Conservation (phyloP, 2,329 filamentous ascomycete species). For the Colletotrichum sp. region DNA sequence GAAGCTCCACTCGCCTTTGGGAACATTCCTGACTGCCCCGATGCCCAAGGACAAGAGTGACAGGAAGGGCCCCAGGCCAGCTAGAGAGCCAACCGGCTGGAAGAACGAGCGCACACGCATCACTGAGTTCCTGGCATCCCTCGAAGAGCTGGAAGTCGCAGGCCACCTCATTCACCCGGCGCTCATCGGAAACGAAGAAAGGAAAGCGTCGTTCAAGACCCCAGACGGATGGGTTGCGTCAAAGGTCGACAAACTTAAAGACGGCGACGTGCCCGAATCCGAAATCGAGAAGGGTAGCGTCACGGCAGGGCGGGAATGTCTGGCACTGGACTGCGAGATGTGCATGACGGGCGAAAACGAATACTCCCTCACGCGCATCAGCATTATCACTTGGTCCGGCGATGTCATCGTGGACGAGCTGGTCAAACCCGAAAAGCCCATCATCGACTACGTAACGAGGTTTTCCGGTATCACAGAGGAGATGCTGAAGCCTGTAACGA, state of each 20-base stretch:
- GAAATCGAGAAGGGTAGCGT: slow-evolving; percentile 82
- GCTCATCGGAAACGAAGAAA: slow-evolving; percentile 65
- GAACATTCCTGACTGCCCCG: slow-evolving; percentile 80
- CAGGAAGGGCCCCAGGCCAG: slow-evolving; percentile 62
- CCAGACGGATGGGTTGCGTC: slow-evolving; percentile 86
- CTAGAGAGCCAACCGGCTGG: slow-evolving; percentile 68
- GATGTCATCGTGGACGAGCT: slow-evolving; percentile 84
- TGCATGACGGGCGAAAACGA: slow-evolving; percentile 82
- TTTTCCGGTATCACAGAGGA: slow-evolving; percentile 91
- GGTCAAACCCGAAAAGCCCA: slow-evolving; percentile 87
- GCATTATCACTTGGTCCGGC: slow-evolving; percentile 85
- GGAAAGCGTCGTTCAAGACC: slow-evolving; percentile 52
- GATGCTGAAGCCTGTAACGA: slow-evolving; percentile 83
- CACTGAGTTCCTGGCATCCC: slow-evolving; percentile 75
- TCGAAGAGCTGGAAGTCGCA: slow-evolving; percentile 79
- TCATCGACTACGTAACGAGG: slow-evolving; percentile 89
- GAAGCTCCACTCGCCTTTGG: slow-evolving; percentile 85
- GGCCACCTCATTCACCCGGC: slow-evolving; percentile 86
- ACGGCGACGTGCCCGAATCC: slow-evolving; percentile 69
- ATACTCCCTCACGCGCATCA: slow-evolving; percentile 87
- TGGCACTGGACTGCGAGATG: slow-evolving; percentile 97
- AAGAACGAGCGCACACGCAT: slow-evolving; percentile 80
- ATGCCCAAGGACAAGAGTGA: slow-evolving; percentile 66
- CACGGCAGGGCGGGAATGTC: slow-evolving; percentile 77
- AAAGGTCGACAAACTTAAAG: slow-evolving; percentile 66